phyloP scores from a whole-genome alignment of 2,329 filamentous ascomycete species.

The Chrysoporthe deuterocubensis region DNA sequence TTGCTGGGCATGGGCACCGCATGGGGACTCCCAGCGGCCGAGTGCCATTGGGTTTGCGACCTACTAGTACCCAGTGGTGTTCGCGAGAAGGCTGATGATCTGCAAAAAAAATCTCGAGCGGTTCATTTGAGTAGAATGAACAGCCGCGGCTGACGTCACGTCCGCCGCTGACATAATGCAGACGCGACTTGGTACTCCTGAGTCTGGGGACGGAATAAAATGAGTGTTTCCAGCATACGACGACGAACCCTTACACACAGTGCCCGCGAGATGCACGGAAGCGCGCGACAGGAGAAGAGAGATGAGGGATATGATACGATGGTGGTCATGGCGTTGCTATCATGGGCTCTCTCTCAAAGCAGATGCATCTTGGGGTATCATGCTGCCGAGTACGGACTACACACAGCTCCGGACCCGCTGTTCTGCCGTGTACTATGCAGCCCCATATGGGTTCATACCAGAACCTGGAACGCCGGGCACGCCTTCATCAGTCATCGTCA shows the following conservation, averaged over 20 bases:
- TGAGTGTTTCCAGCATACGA: not conserved
- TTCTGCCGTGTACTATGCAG: not conserved
- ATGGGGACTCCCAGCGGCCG: too few relatives aligned
- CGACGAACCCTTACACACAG: not conserved
- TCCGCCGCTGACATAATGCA: too few relatives aligned
- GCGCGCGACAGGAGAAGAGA: not conserved
- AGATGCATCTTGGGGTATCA: not conserved
- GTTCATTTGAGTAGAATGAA: too few relatives aligned
- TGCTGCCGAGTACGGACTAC: not conserved
- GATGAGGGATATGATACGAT: not conserved
- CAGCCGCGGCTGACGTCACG: not conserved
- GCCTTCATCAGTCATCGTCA: constrained; percentile 4
- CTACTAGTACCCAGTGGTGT: too few relatives aligned
- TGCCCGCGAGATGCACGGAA: not conserved
- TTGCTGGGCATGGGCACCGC: too few relatives aligned
- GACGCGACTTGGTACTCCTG: too few relatives aligned
- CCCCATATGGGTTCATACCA: not conserved
- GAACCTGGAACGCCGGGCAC: not conserved
- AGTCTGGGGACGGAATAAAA: not conserved
- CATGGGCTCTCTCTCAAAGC: not conserved
- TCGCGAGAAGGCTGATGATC: too few relatives aligned
- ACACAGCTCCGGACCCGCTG: not conserved
- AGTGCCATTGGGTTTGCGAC: too few relatives aligned
- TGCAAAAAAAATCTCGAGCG: too few relatives aligned
- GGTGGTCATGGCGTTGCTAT: not conserved